phyloP scores from a whole-genome alignment of 106 monocot species.

The Allium cepa region DNA sequence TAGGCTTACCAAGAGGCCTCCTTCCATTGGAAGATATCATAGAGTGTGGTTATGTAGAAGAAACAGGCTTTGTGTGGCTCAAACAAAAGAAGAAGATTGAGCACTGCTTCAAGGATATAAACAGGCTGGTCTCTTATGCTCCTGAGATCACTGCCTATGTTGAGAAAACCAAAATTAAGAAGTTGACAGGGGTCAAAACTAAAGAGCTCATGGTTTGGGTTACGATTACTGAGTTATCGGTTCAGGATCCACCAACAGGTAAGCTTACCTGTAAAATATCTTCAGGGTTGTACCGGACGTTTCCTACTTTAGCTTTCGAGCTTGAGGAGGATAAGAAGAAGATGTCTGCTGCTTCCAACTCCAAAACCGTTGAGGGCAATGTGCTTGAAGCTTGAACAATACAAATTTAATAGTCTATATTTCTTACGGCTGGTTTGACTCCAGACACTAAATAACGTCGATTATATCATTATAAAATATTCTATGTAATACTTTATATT shows the following conservation, averaged over 20 bases:
- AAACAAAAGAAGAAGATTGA: slow-evolving; percentile 32
- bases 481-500: too few relatives aligned
- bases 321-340: slow-evolving; percentile 8
- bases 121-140: slow-evolving; percentile 22
- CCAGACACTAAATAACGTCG: too few relatives aligned
- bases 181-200: slow-evolving; percentile 38
- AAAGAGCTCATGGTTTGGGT: slow-evolving; percentile 37
- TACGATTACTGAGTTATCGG: slow-evolving; percentile 23
- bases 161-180: slow-evolving; percentile 36
- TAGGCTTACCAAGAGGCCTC: slow-evolving; percentile 34
- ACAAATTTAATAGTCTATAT: too few relatives aligned
- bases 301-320: slow-evolving; percentile 35
- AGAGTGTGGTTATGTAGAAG: slow-evolving; percentile 30
- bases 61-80: slow-evolving; percentile 41
- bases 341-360: too few relatives aligned
- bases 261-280: slow-evolving; percentile 32
- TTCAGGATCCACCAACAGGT: slow-evolving; percentile 15
- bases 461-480: too few relatives aligned
- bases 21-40: slow-evolving; percentile 44
- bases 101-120: slow-evolving; percentile 34
- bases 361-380: too few relatives aligned
- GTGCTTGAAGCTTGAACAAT: too few relatives aligned
- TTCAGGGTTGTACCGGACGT: slow-evolving; percentile 19
- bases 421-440: too few relatives aligned
- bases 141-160: slow-evolving; percentile 35